phyloP scores from a whole-genome alignment of 176 grass and related monocot species.

The Zea mays region DNA sequence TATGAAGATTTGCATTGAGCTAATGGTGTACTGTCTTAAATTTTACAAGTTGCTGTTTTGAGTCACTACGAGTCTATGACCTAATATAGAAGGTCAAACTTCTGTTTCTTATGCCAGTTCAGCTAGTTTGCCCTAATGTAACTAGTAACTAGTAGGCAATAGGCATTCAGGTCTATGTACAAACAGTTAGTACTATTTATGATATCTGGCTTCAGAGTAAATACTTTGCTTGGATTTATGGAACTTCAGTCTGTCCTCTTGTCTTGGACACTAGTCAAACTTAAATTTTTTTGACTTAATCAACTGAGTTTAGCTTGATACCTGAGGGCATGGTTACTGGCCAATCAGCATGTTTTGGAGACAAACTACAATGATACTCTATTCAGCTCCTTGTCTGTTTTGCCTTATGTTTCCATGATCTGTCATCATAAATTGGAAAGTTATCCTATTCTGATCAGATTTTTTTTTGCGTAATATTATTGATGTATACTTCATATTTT shows the following conservation, averaged over 20 bases:
- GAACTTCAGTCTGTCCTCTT: not conserved
- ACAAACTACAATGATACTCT: not conserved
- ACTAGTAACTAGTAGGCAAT: not conserved
- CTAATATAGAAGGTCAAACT: not conserved
- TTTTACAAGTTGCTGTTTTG: not conserved
- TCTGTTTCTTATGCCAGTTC: not conserved
- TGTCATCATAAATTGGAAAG: not conserved
- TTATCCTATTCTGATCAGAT: not conserved
- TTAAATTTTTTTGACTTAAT: not conserved
- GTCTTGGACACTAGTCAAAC: not conserved
- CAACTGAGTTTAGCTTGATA: not conserved
- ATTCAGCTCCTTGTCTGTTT: not conserved
- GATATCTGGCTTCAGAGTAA: slow-evolving; percentile 20
- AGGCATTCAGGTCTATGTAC: not conserved
- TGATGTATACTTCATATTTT: not conserved
- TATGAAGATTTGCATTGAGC: slow-evolving; percentile 6
- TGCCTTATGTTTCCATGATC: not conserved
- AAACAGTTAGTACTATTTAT: not conserved
- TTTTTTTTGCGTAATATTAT: not conserved
- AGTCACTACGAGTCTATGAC: slow-evolving; percentile 10
- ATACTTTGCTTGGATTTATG: slow-evolving; percentile 21
- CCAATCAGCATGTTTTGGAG: slow-evolving; percentile 1
- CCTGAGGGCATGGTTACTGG: not conserved
- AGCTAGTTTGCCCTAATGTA: not conserved
- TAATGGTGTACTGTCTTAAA: not conserved